Conservation (phyloP, 2,329 filamentous ascomycete species). For the Alternaria alternata region DNA sequence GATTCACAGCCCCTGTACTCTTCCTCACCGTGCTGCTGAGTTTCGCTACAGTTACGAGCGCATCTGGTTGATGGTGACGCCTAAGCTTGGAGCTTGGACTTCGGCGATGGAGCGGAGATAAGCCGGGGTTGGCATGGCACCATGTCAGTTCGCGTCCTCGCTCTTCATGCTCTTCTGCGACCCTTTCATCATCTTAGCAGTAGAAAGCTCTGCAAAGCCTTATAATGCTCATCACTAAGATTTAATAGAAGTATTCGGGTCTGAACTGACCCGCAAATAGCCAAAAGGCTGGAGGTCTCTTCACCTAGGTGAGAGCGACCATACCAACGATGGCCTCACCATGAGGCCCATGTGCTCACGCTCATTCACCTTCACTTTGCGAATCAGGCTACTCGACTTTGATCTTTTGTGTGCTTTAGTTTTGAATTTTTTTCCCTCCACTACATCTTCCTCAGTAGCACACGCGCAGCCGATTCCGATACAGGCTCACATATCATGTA, state of each 20-base stretch:
- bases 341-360: background rate
- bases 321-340: background rate
- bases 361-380: background rate
- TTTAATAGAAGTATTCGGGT: too few species aligned
- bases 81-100: conserved; percentile 17
- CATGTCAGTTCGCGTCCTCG: conserved; percentile 13
- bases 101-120: conserved; percentile 17
- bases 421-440: background rate
- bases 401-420: too few species aligned
- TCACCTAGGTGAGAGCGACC: too few species aligned
- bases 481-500: background rate
- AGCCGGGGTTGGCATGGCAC: conserved; percentile 5
- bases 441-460: background rate
- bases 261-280: too few species aligned
- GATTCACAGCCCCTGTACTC: conserved; percentile 18
- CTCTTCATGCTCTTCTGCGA: background rate
- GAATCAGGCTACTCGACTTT: background rate
- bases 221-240: too few species aligned
- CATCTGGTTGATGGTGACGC: conserved; percentile 9
- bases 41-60: conserved; percentile 13
- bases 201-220: too few species aligned
- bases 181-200: background rate
- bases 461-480: background rate
- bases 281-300: too few species aligned
- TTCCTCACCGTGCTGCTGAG: conserved; percentile 1